Base-by-base conservation (phyloP, 129 eudicot species). In the Flaveria brownii region DNA sequence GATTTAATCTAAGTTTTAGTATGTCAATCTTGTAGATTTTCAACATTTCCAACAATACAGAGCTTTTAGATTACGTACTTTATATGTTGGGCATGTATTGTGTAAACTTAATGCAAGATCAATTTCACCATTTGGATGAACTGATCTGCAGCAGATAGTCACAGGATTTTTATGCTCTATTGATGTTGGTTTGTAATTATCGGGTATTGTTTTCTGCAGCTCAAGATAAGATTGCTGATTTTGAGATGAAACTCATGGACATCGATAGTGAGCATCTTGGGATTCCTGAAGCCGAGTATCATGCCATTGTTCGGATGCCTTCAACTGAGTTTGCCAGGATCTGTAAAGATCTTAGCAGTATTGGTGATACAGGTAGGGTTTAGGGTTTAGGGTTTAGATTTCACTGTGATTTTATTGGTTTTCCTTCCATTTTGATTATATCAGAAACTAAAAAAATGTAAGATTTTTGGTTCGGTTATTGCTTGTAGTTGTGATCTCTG, bases 221-320 rank as follows among this genome's bases (percentile, higher is more conserved):
- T n/a, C 97, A 93, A 90, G 97, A 90, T 84, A 90, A 93, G 80
- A 90, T 93, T 67, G 85, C 96, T 23, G 96, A 93, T 75, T 93
- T 90, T 87, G 96, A 90, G 86, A 93, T 93, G 98, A 93, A 90
- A 83, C 91, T 90, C 4, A 93, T 93, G 98, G 97, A 93, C 81
- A 91, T 93, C n/a, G 96, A 93, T 42, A 93, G 96, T 56, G 98
- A 93, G 85, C 98, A 88, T 67, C 92, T 93, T 70, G 98, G 96
- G 30, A 90, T 90, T 20, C 98, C 93, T 8, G 98, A 91, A 72
- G 98, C 96, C 18, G 97, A 90, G 76, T 93, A 93, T 56, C 91
- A 90, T 69, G 96, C 98, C 68, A 93, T 88, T 70, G 98, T 93
- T 14, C 82, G 96, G 60, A 90, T 93, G 98, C 97, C 97, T 66